Evolutionary conservation across 2,329 filamentous ascomycete genomes (phyloP).

Genomic region (Paecilomyces formosus): DNA sequence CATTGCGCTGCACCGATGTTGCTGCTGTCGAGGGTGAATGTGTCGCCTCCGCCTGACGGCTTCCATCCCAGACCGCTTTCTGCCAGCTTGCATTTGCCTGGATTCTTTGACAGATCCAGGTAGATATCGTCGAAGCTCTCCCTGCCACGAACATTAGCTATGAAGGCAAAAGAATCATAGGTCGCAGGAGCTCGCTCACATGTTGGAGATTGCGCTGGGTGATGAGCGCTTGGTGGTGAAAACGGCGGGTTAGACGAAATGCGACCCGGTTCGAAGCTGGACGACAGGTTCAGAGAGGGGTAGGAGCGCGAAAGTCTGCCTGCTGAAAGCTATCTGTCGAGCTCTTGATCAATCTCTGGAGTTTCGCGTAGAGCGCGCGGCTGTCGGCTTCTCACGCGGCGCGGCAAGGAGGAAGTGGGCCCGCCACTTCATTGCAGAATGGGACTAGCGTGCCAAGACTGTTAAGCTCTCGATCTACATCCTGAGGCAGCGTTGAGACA

Average conservation of each 20-base stretch:
- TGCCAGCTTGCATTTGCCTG: slow-evolving; percentile 88
- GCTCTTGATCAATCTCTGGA: slow-evolving; percentile 14
- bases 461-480: neutral
- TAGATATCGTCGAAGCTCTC: slow-evolving; percentile 98
- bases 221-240: neutral
- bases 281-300: neutral
- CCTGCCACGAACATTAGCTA: slow-evolving; percentile 32
- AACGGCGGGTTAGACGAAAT: neutral
- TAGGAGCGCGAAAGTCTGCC: neutral
- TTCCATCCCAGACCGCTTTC: slow-evolving; percentile 96
- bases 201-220: slow-evolving; percentile 20
- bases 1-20: slow-evolving; percentile 86
- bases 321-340: neutral
- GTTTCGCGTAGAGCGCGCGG: slow-evolving; percentile 15
- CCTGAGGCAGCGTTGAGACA: neutral
- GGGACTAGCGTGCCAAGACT: slow-evolving; percentile 1
- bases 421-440: slow-evolving; percentile 3
- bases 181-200: slow-evolving; percentile 17
- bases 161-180: neutral
- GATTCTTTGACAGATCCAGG: slow-evolving; percentile 86
- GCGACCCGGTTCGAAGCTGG: neutral
- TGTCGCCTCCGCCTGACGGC: slow-evolving; percentile 75
- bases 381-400: slow-evolving; percentile 3
- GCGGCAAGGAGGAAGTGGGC: neutral
- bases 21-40: slow-evolving; percentile 82